Evolutionary conservation across 441 rosid genomes (phyloP), one percentile per base, ranked within the genome.

Genomic region (Melianthus villosus): DNA sequence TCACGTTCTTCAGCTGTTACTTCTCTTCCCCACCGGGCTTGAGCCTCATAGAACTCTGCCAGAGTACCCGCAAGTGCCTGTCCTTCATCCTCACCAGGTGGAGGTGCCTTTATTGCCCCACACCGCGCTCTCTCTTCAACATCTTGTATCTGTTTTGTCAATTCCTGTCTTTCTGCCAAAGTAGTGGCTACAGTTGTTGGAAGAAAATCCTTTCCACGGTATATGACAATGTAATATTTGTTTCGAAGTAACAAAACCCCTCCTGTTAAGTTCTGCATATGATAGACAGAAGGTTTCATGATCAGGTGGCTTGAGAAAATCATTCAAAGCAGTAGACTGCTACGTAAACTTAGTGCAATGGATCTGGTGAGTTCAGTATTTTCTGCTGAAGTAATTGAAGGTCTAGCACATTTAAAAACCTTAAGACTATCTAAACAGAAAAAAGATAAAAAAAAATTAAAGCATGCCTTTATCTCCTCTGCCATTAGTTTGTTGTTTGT

Each of bases 401-500:
- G n/a, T n/a, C n/a, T n/a, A n/a, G n/a, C n/a, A 20, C 23, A 20
- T 20, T 20, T 2, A 20, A 20, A 2, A 20, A 20, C 23, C 23
- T 20, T 20, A 20, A 2, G 6, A 20, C n/a, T n/a, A n/a, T n/a
- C n/a, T n/a, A 20, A 20, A 28, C 13, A 13, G 28, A n/a, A 17
- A 27, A 28, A 14, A 0, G 3, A 27, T 23, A 12, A 15, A 22
- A 27, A 35, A 44, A 11, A 51, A 37, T 17, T 8, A 28, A 10
- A 40, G 59, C 65, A 63, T 25, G 81, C 98, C 94, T 84, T 79
- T 40, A 89, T 7, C 64, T 89, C 96, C 36, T 84, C 94, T 25
- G 96, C 77, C 98, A 91, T 91, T 49, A 85, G 55, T 63, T 91
- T 91, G 73, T 91, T 85, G 53, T 91, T 91, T 14, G 96, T 85